Evolutionary conservation across 805 yeast species (phyloP), one percentile per base, ranked within the genome.

Genomic region (Hanseniaspora pseudoguilliermondii): DNA sequence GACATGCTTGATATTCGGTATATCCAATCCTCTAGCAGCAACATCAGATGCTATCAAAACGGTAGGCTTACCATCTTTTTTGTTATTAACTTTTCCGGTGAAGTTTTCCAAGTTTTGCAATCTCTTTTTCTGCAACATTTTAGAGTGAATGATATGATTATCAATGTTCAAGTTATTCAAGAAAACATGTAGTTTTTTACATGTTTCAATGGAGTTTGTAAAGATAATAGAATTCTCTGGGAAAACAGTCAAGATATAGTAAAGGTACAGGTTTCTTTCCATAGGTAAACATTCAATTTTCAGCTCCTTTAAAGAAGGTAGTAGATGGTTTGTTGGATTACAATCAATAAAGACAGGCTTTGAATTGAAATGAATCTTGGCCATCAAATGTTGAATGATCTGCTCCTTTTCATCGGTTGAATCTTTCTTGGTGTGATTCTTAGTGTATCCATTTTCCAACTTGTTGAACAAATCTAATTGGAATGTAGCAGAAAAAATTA

Each of bases 1-100:
- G 49, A 93, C 97, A 68, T 93, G 97, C 62, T 89, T 83, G 52
- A 93, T 90, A 48, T 78, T 79, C 2, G 95, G 84, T 55, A 93
- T 88, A 74, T 93, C 98, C 58, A 93, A 76, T 58, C 98, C 98
- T 74, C 98, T 80, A 4, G 98, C 98, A 2, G 98, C 98, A 47
- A 93, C 97, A 70, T 93, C 98, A 4, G 97, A 88, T 0, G 97
- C 96, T 54, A 93, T 78, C 55, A 93, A 73, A 2, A 90, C 90
- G 0, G 86, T 74, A 3, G 81, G 72, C 50, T 70, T 75, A 23
- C 78, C 76, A 48, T 73, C 76, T 60, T 76, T 79, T 13, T 51
- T 43, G 38, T 46, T 34, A 25, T 51, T 51, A 27, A 51, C 55
- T 38, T 51, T 51, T 11, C 44, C 46, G 25, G 55, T 51, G 73